Conservation (phyloP, 176 grass and related monocot species). For the Leersia perrieri region DNA sequence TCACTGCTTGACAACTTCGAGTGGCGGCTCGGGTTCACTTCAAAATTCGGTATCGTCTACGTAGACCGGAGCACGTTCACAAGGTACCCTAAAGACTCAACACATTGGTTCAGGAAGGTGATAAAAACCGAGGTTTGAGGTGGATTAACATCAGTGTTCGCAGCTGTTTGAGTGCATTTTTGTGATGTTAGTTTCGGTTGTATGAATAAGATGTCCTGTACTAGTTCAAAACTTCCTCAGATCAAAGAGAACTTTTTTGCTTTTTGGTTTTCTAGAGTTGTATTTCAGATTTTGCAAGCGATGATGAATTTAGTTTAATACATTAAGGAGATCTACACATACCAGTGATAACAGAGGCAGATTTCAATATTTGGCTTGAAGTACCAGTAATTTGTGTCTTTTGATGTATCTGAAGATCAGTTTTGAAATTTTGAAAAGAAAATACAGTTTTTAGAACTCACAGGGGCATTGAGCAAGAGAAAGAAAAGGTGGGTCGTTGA, state of each 20-base stretch:
- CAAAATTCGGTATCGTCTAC: constrained; percentile 44
- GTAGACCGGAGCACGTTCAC: constrained; percentile 36
- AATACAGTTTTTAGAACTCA: neutral
- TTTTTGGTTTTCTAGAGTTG: neutral
- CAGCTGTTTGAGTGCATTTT: neutral
- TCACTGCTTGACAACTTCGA: constrained; percentile 69
- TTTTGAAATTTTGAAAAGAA: neutral
- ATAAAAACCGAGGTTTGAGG: constrained; percentile 19
- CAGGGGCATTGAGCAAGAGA: neutral
- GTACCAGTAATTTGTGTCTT: neutral
- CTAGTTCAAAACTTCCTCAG: neutral
- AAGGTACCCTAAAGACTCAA: constrained; percentile 61
- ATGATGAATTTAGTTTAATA: neutral
- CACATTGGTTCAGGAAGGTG: constrained; percentile 54
- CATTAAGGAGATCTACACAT: neutral
- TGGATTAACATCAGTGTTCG: neutral
- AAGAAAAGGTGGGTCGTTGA: too few relatives aligned
- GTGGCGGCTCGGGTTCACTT: constrained; percentile 52
- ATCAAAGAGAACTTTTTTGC: neutral
- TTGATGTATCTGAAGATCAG: neutral
- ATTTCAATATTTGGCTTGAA: neutral
- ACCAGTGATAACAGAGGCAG: neutral
- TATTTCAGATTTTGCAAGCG: neutral
- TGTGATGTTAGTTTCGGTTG: neutral
- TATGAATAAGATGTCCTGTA: constrained; percentile 21